Percentiles rank a stretch among this genome's conserved stretches.
Evolutionary conservation across 768 basidiomycete genomes (phyloP).

Genomic region (Lactifluus piperatus): DNA sequence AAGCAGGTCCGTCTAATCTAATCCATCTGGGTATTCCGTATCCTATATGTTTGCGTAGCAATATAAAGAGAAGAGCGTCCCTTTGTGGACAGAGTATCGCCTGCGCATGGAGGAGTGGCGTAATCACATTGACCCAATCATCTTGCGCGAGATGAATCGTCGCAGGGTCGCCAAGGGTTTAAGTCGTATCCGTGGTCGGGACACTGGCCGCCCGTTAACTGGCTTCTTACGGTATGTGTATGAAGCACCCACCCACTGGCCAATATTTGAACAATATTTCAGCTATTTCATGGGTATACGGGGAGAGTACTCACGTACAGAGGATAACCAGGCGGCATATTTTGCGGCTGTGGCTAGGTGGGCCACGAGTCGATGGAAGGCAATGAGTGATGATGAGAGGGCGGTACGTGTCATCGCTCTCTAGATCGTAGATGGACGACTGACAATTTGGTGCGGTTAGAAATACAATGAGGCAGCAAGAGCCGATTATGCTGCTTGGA

Average conservation of each 20-base stretch:
- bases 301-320: not conserved
- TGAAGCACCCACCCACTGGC: not conserved
- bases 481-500: slow-evolving; percentile 1
- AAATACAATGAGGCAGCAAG: not conserved
- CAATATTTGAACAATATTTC: not conserved
- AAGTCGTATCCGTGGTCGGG: not conserved
- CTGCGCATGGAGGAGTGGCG: slow-evolving; percentile 5
- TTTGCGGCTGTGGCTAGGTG: not conserved
- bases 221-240: slow-evolving; percentile 2
- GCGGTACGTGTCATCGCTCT: slow-evolving; percentile 16
- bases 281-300: not conserved
- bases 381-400: slow-evolving; percentile 12
- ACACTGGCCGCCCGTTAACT: not conserved
- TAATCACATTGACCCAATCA: not conserved
- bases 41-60: not conserved
- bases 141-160: slow-evolving; percentile 14
- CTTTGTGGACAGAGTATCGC: not conserved
- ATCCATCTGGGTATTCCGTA: not conserved
- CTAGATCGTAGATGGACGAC: not conserved
- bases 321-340: not conserved
- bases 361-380: not conserved
- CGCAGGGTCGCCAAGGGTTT: not conserved
- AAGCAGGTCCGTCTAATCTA: slow-evolving; percentile 7
- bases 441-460: not conserved
- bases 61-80: not conserved